These are phyloP conservation scores for Coemansia sp. DNA, from an alignment of 192 early-diverging fungal species.

Conservation along the genomic window DNA sequence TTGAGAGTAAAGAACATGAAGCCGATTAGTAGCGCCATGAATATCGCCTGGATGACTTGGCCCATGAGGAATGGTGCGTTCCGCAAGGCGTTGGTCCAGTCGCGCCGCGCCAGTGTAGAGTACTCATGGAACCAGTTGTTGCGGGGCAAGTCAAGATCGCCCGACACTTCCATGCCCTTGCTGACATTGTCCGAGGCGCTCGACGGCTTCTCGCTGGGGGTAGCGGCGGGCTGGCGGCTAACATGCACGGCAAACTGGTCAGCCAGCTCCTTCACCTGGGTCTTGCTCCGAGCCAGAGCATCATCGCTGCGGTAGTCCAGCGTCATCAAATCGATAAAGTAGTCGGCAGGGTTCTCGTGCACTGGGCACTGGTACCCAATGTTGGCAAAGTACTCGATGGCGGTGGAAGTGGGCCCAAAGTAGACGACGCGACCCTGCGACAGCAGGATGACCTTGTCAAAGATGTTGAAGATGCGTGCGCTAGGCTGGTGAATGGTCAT, in stretches of 20 bases:
- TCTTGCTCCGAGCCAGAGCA: conserved; percentile 28
- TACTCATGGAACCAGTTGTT: conserved; percentile 55
- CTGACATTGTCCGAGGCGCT: neutral
- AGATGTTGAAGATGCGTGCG: conserved; percentile 73
- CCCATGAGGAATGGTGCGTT: conserved; percentile 39
- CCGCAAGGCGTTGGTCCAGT: conserved; percentile 46
- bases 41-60: conserved; percentile 30
- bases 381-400: conserved; percentile 49
- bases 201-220: conserved; percentile 2
- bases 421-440: conserved; percentile 62
- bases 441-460: conserved; percentile 77
- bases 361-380: conserved; percentile 61
- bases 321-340: conserved; percentile 63
- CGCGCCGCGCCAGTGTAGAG: conserved; percentile 47
- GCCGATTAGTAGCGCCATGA: conserved; percentile 54
- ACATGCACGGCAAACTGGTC: conserved; percentile 27
- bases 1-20: conserved; percentile 56
- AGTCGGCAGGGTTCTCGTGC: conserved; percentile 71
- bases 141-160: conserved; percentile 27
- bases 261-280: conserved; percentile 39
- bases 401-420: conserved; percentile 50
- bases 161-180: neutral
- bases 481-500: conserved; percentile 90
- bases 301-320: conserved; percentile 52
- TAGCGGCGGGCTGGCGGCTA: neutral